phyloP scores from a whole-genome alignment of 169 alveolate genomes.

The Blepharisma undulans region DNA sequence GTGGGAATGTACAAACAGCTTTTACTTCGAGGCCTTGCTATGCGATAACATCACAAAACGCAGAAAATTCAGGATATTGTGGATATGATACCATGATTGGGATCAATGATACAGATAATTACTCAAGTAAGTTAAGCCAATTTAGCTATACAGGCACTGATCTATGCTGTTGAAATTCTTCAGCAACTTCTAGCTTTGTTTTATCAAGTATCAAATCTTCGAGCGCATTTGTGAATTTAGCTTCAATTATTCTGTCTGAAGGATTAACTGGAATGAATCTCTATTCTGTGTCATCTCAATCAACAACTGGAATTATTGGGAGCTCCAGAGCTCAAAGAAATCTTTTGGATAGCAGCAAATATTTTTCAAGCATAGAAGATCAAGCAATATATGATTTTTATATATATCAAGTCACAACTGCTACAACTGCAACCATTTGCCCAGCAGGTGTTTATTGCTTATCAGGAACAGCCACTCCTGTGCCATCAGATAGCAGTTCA shows the following conservation, averaged over 20 bases:
- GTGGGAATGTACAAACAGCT: constrained; percentile 11
- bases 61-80: background rate
- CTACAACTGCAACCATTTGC: background rate
- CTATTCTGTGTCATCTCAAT: background rate
- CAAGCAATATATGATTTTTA: background rate
- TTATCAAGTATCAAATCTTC: background rate
- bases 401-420: background rate
- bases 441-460: constrained; percentile 28
- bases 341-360: background rate
- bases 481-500: background rate
- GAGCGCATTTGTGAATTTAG: background rate
- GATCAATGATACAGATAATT: background rate
- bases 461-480: background rate
- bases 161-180: constrained; percentile 29
- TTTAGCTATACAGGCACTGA: background rate
- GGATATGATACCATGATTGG: background rate
- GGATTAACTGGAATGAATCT: background rate
- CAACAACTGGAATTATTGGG: background rate
- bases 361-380: background rate
- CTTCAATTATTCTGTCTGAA: background rate
- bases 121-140: background rate
- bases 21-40: background rate
- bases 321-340: background rate
- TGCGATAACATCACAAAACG: background rate
- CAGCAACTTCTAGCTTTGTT: background rate